phyloP scores from a whole-genome alignment of 2,329 filamentous ascomycete species.

The Ophiostoma triangulosporum region DNA sequence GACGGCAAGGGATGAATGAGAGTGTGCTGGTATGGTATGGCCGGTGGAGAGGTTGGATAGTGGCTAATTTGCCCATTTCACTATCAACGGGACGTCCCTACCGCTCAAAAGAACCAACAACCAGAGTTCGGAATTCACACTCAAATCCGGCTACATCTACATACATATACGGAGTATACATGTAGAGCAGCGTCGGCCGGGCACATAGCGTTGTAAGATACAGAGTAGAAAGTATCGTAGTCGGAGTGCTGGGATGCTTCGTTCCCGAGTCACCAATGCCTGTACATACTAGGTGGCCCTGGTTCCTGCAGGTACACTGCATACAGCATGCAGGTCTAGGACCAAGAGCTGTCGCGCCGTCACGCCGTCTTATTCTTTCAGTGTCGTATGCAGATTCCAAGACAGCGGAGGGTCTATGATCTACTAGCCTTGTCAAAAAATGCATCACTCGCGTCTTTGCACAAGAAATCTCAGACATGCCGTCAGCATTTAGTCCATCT shows the following conservation, averaged over 20 bases:
- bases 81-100: neutral
- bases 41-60: no score
- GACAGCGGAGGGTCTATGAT: no score
- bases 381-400: neutral
- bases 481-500: no score
- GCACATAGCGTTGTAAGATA: no score
- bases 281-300: neutral
- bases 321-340: slow-evolving; percentile 6
- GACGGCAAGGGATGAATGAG: neutral
- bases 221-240: neutral
- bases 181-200: no score
- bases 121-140: neutral
- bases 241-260: no score
- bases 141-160: no score
- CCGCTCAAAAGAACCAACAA: neutral
- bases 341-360: neutral
- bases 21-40: no score
- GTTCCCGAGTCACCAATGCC: no score
- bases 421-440: no score
- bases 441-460: no score
- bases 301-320: slow-evolving; percentile 8
- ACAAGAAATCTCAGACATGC: no score
- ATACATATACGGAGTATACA: neutral
- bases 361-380: neutral
- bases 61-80: neutral